A percentile compares a stretch with the other conserved stretches of the same genome.
Conservation (phyloP, 148 eudicot species). For the Chenopodium suecicum region DNA sequence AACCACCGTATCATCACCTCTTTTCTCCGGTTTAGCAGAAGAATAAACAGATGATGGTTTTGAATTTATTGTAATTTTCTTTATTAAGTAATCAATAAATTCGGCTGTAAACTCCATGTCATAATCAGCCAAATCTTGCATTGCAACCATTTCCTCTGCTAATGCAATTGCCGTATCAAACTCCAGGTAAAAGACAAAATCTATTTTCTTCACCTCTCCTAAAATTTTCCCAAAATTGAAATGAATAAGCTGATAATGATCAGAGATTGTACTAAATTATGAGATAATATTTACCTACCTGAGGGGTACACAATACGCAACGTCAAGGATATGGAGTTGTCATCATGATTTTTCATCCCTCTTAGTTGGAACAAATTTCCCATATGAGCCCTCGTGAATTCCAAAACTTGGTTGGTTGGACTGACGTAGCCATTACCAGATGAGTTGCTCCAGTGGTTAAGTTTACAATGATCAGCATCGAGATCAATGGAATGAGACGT, state of each 20-base stretch:
- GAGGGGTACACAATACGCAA: conserved; percentile 57
- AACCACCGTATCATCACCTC: not conserved
- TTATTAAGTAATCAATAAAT: conserved; percentile 56
- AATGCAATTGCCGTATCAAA: conserved; percentile 73
- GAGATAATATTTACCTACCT: conserved; percentile 32
- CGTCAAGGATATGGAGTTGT: conserved; percentile 59
- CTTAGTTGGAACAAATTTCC: conserved; percentile 63
- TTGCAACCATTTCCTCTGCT: conserved; percentile 87
- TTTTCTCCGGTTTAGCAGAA: conserved; percentile 14
- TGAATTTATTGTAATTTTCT: conserved; percentile 42
- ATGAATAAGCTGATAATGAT: not conserved
- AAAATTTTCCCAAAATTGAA: conserved; percentile 13
- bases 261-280: not conserved
- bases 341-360: conserved; percentile 48
- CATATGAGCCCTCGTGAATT: conserved; percentile 49
- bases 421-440: conserved; percentile 34
- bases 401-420: conserved; percentile 41
- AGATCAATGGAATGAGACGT: conserved; percentile 64
- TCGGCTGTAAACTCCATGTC: conserved; percentile 78
- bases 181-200: conserved; percentile 60
- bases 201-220: conserved; percentile 63
- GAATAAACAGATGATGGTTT: conserved; percentile 36
- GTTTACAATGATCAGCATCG: conserved; percentile 47
- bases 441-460: conserved; percentile 13
- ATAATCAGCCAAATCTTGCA: conserved; percentile 56